Evolutionary conservation across 2,329 filamentous ascomycete genomes (phyloP), one percentile per base, ranked within the genome.

Genomic region (Blumeriella jaapii): DNA sequence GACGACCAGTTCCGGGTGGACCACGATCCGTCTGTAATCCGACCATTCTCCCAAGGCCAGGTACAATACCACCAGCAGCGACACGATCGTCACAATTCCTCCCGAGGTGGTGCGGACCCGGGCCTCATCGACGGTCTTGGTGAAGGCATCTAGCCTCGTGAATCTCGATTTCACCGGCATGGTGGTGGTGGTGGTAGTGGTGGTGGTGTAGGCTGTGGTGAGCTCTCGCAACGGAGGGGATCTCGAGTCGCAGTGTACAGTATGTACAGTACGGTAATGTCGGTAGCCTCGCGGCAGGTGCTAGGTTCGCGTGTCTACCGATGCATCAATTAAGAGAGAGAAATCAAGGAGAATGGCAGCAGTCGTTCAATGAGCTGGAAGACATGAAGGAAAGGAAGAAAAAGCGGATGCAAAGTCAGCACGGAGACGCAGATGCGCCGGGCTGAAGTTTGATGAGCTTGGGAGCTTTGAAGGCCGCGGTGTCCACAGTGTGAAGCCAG

Each of bases 91-190:
- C 53, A 98, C 85, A 50, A 98, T 75, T 48, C 91, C 91, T 47
- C 91, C 91, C 2, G 86, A 94, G 5, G 87, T 95, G 19, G 91
- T 98, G 53, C 93, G 82, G 57, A 98, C 77, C 52, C 91, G 77
- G 48, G 93, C 91, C 75, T 98, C 91, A 60, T 98, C 91, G 51
- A 98, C 91, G 9, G 91, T 98, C 65, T 98, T 98, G 33, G 89
- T 94, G 60, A 98, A 98, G 69, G 91, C 91, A 62, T 98, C 91
- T 46, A 98, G 83, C 73, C 81, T 80, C 41, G 83, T 94, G 59
- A 98, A 95, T 60, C 91, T 79, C 51, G 85, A 93, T 68, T 93
- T 94, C 55, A 79, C 65, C 48, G 87, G 69, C 91, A 96, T 96
- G 2, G 29, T 31, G 24, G 18, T 32, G 34, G n/a, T 19, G 18